Base-by-base conservation (phyloP, 2,329 filamentous ascomycete genomes). In the Colletotrichum eremochloae region DNA sequence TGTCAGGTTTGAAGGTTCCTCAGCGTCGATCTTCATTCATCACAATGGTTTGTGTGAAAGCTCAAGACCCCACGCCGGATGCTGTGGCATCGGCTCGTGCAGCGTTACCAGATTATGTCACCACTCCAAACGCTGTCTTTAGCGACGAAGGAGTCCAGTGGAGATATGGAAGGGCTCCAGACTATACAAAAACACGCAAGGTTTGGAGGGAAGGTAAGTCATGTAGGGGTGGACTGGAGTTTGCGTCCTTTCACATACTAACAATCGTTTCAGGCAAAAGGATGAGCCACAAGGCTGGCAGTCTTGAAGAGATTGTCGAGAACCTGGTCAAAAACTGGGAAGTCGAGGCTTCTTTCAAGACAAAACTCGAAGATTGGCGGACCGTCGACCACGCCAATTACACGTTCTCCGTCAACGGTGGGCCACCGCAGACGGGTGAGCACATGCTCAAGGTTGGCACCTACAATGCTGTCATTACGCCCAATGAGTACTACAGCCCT, bases 271-370 rank as follows among this genome's bases (percentile, higher is more conserved):
- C 76, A 92, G 90, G 87, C 65, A 92, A 90, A 79, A 83, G 81
- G 46, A 85, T 82, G 80, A 85, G 81, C 76, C 91, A 92, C 79
- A 80, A 81, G 57, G 83, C 88, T 4, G 85, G 84, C 46, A 90
- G 86, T 68, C 86, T 93, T 3, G 86, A 88, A 18, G 81, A 86
- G 61, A 85, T 93, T 5, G 90, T 93, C 50, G 87, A 92, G 79
- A 93, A 92, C 77, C 86, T 93, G 1, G 90, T 93, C 77, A 92
- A 93, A 82, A 93, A 93, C 79, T 93, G 91, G 91, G 91, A 93
- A 79, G 87, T 92, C 63, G 91, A 93, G 79, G 91, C 91, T 0
- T 92, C 89, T 0, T 92, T 91, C 86, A 93, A 93, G 81, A 86
- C 86, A 9, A 76, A 84, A 20, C 83, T 92, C 12, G 76, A 81